phyloP scores from a whole-genome alignment of 1,139 yeast species.

The Spathaspora jeffriesii region DNA sequence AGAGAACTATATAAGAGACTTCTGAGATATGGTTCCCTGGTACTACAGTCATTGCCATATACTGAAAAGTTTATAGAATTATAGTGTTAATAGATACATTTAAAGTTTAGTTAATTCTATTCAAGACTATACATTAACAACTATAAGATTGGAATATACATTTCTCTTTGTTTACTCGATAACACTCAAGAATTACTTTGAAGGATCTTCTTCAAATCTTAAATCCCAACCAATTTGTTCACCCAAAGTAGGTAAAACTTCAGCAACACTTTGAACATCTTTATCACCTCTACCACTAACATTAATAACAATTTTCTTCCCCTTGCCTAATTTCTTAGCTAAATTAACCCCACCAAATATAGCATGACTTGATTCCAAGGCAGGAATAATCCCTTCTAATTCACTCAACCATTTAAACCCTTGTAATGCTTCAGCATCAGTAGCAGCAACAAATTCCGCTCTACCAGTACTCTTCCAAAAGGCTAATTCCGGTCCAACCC shows the following conservation, averaged over 20 bases:
- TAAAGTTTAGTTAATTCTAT: too few relatives aligned
- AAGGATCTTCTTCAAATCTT: conserved; percentile 69
- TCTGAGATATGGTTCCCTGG: too few relatives aligned
- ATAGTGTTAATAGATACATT: too few relatives aligned
- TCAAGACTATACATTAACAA: too few relatives aligned
- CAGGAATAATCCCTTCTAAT: conserved; percentile 98
- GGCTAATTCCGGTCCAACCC: conserved; percentile 98
- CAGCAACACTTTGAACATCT: conserved; percentile 98
- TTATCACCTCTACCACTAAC: conserved; percentile 99
- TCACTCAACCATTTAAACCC: conserved; percentile 91
- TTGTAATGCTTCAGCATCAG: conserved; percentile 84
- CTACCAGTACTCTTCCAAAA: conserved; percentile 94
- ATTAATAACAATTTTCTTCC: conserved; percentile 81
- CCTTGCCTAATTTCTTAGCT: conserved; percentile 82
- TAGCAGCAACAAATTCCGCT: conserved; percentile 87
- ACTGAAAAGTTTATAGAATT: too few relatives aligned
- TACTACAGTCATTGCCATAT: too few relatives aligned
- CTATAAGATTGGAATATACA: too few relatives aligned
- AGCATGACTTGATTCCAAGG: conserved; percentile 97
- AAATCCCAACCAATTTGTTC: conserved; percentile 95
- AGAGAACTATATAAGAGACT: background rate
- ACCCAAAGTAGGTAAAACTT: conserved; percentile 85
- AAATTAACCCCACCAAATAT: conserved; percentile 86
- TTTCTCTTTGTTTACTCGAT: too few relatives aligned
- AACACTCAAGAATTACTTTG: conserved; percentile 21